Conservation (phyloP, 1,139 yeast genomes). For the Spathaspora sp. region DNA sequence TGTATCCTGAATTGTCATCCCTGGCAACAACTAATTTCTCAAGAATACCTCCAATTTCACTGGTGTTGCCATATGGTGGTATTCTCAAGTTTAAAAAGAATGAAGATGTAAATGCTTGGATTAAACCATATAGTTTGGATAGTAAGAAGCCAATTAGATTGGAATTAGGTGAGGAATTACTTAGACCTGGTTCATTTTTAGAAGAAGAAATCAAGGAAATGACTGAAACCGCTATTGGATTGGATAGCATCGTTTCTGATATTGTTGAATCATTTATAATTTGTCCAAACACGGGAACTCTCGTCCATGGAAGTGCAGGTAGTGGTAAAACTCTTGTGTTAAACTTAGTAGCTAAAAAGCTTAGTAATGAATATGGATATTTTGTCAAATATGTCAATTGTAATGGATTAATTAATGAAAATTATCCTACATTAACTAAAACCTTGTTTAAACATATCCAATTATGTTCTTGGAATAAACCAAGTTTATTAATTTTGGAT, state of each 20-base stretch:
- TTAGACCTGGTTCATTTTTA: constrained; percentile 51
- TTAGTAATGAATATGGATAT: constrained; percentile 38
- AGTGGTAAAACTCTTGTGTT: constrained; percentile 72
- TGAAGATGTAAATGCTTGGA: constrained; percentile 47
- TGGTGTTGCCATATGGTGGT: constrained; percentile 61
- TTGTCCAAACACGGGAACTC: constrained; percentile 50
- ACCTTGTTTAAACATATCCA: constrained; percentile 45
- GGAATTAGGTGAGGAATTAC: constrained; percentile 54
- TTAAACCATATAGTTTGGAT: constrained; percentile 28
- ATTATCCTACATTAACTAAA: constrained; percentile 23
- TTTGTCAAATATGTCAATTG: constrained; percentile 46
- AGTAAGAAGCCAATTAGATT: constrained; percentile 31
- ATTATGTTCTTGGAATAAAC: constrained; percentile 76
- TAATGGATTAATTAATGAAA: constrained; percentile 60
- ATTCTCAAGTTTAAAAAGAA: constrained; percentile 51
- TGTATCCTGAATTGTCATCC: constrained; percentile 12
- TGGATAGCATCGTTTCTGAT: constrained; percentile 47
- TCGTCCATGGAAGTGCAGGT: constrained; percentile 75
- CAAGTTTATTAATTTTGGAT: constrained; percentile 73
- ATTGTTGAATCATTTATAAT: constrained; percentile 43
- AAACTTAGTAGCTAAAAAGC: constrained; percentile 36
- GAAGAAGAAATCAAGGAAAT: constrained; percentile 16
- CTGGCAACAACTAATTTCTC: constrained; percentile 47
- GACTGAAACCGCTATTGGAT: constrained; percentile 50
- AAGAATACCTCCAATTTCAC: constrained; percentile 50